Base-by-base conservation (phyloP, 257 asterid genomes). In the Scutellaria baicalensis region DNA sequence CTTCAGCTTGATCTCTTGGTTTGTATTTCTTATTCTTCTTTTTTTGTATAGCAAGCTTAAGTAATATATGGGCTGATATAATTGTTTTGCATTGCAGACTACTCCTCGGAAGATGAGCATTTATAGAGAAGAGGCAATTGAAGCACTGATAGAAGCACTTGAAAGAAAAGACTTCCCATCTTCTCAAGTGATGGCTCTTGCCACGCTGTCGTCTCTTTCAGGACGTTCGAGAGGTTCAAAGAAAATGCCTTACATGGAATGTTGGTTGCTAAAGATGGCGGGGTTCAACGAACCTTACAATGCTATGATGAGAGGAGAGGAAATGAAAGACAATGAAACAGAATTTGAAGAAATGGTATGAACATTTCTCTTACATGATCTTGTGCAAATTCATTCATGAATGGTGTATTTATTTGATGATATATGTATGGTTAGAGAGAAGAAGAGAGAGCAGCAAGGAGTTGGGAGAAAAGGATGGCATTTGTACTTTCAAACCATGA, bases 1-100 rank as follows among this genome's bases (percentile, higher is more conserved):
- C 83, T 90, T 64, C 97, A 88, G 81, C 88, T 90, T 70, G 97
- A 90, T 71, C 85, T 90, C 27, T 74, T 86, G 94, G 97, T 90
- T 61, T 54, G 86, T 80, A 67, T 71, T 73, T 23, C 27, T 36
- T 8, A 0, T 12, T 10, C 64, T 9, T 44, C 43, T 52, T 39
- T 44, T 48, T 52, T 39, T 44, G 31, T 33, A n/a, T 66, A 10
- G 60, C 68, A 60, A 23, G 40, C 58, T 16, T 16, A 48, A 60
- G 8, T 3, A 23, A 42, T 9, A 60, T 12, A 33, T 69, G 44
- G 42, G 36, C 56, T 31, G 43, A 4, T 8, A 8, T 14, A 52
- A 23, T 17, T 56, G 42, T 43, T 55, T 55, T 72, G 18, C 50
- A 69, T 69, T 40, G 1, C 66, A 90, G 96, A 83, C 61, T 31